Evolutionary conservation across 169 alveolate genomes (phyloP).

Genomic region (Plasmodium ovale): DNA sequence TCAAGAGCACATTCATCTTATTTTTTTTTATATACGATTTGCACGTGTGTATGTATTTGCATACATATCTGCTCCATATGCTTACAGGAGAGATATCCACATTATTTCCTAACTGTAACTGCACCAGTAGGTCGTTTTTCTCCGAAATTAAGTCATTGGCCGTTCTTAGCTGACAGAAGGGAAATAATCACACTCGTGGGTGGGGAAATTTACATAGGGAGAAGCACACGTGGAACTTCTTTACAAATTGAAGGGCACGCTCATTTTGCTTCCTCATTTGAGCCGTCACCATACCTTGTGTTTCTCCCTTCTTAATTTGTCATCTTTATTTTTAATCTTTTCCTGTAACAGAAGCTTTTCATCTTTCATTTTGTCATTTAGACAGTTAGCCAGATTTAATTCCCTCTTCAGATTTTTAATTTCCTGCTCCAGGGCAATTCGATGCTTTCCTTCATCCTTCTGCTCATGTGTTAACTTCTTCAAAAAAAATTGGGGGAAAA

Average conservation of each 20-base stretch:
- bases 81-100: neutral
- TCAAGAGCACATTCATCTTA: too few relatives aligned
- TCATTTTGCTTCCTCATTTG: too few relatives aligned
- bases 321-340: conserved; percentile 7
- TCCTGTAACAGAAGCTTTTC: conserved; percentile 35
- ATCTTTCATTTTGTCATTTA: conserved; percentile 51
- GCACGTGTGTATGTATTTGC: conserved; percentile 1
- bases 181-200: too few relatives aligned
- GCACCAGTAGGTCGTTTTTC: conserved; percentile 4
- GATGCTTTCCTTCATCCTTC: conserved; percentile 7
- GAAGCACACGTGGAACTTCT: too few relatives aligned
- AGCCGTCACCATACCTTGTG: conserved; percentile 16
- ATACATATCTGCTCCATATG: neutral
- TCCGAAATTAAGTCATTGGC: conserved; percentile 31
- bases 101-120: conserved; percentile 3
- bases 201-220: too few relatives aligned
- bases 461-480: conserved; percentile 48
- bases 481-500: neutral
- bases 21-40: neutral
- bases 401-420: conserved; percentile 46
- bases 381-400: conserved; percentile 31
- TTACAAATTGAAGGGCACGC: too few relatives aligned
- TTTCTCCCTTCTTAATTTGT: conserved; percentile 16
- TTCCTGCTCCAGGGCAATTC: conserved; percentile 24
- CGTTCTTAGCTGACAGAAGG: conserved; percentile 14